Evolutionary conservation across 2,329 filamentous ascomycete genomes (phyloP), one percentile per base, ranked within the genome.

Genomic region (Lecanicillium sp.): DNA sequence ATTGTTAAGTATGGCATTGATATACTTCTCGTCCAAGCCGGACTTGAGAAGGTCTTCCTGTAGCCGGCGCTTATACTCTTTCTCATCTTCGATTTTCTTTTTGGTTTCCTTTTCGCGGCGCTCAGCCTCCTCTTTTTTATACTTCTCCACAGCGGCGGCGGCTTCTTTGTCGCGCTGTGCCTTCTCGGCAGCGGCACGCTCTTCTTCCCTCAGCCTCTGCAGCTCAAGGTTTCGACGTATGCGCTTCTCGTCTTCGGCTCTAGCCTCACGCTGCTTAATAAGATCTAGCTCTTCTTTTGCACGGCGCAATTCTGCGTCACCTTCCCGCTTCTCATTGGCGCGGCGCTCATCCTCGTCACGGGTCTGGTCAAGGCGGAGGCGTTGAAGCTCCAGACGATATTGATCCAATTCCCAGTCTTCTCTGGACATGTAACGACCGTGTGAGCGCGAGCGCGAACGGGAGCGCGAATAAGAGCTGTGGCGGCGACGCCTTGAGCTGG

Each of bases 11-110:
- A 81, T 73, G 15, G 74, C 73, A 30, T 66, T 60, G 46, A 81
- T 79, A 44, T 71, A 68, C 46, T 70, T 68, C 49, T 78, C 73
- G 48, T 72, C 68, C 30, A 81, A 60, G 3, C 78, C 77, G 3
- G 75, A 73, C 35, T 71, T 70, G 42, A 73, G 57, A 28, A 82
- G 59, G 35, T 78, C 69, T 45, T 78, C 72, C 49, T 74, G 71
- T 33, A 81, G 58, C 29, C 71, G 67, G 18, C 63, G 61, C 51
- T 71, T 66, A 48, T 75, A 78, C 48, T 78, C 67, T 44, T 61
- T 64, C 33, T 80, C 72, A 29, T 59, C 61, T 42, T 63, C 53
- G 42, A 70, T 71, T 38, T 63, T 64, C 40, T 70, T 65, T 42
- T 66, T 64, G 45, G 64, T 61, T 45, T 73, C 69, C 47, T 58